Conservation (phyloP, 2,329 filamentous ascomycete species). For the Acephala macrosclerotiorum region DNA sequence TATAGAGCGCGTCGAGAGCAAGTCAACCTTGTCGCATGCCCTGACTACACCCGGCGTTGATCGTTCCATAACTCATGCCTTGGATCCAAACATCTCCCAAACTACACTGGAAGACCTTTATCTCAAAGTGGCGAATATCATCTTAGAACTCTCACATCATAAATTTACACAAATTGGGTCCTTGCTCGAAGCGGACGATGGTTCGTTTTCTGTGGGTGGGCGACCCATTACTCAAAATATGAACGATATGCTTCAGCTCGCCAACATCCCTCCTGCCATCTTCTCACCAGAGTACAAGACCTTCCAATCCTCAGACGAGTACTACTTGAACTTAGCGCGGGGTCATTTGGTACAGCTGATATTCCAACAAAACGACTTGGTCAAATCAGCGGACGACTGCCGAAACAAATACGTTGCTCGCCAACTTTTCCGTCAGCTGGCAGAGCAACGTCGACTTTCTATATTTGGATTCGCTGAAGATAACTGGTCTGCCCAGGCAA, state of each 20-base stretch:
- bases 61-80: constrained; percentile 42
- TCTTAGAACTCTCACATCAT: constrained; percentile 26
- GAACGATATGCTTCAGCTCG: constrained; percentile 32
- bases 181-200: constrained; percentile 16
- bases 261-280: constrained; percentile 26
- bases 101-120: constrained; percentile 21
- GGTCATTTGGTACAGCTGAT: constrained; percentile 49
- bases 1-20: constrained; percentile 22
- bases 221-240: constrained; percentile 31
- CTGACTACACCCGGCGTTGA: constrained; percentile 12
- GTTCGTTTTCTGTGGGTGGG: constrained; percentile 18
- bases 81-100: constrained; percentile 39
- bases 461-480: constrained; percentile 34
- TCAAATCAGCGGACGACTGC: constrained; percentile 48
- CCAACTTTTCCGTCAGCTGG: constrained; percentile 46
- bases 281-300: constrained; percentile 23
- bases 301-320: constrained; percentile 25
- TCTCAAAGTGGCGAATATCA: constrained; percentile 21
- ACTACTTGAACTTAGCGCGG: constrained; percentile 30
- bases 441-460: constrained; percentile 32
- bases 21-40: constrained; percentile 17
- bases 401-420: constrained; percentile 53
- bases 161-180: constrained; percentile 31
- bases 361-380: constrained; percentile 51
- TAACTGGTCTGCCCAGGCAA: constrained; percentile 43